These are phyloP conservation scores for Pichia terricola DNA, from an alignment of 1,139 yeast species.

Conservation along the genomic window DNA sequence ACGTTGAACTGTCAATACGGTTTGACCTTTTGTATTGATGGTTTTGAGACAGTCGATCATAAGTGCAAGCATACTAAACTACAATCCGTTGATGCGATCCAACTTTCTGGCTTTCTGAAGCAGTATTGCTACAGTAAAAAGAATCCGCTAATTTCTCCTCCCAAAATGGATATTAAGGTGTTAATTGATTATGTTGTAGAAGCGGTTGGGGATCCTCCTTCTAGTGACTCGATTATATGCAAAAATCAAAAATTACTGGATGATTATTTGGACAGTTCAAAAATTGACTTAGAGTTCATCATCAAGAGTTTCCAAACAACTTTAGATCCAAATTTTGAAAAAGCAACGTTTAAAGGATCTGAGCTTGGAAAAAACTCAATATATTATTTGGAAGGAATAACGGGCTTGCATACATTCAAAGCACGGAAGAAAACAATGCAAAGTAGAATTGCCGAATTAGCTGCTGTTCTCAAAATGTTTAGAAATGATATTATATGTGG, in stretches of 20 bases:
- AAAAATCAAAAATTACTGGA: slow-evolving; percentile 40
- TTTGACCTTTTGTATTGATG: slow-evolving; percentile 48
- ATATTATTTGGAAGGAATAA: slow-evolving; percentile 63
- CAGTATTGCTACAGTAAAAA: slow-evolving; percentile 48
- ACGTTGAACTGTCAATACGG: slow-evolving; percentile 73
- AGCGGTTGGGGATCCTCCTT: slow-evolving; percentile 60
- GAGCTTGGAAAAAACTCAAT: slow-evolving; percentile 45
- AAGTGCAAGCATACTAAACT: slow-evolving; percentile 38
- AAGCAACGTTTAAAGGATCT: slow-evolving; percentile 27
- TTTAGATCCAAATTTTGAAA: slow-evolving; percentile 30
- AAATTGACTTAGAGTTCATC: slow-evolving; percentile 40
- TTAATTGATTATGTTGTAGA: slow-evolving; percentile 67
- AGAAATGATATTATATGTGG: slow-evolving; percentile 59
- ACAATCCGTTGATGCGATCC: slow-evolving; percentile 42
- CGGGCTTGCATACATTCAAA: slow-evolving; percentile 57
- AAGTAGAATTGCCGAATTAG: slow-evolving; percentile 73
- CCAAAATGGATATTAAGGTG: slow-evolving; percentile 61
- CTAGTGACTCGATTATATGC: slow-evolving; percentile 26
- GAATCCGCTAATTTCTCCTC: slow-evolving; percentile 47
- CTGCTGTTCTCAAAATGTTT: slow-evolving; percentile 58
- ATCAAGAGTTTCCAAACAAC: slow-evolving; percentile 52
- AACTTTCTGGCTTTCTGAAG: slow-evolving; percentile 52
- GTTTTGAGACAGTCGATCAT: slow-evolving; percentile 59
- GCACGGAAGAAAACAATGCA: slow-evolving; percentile 66
- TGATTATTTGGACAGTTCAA: slow-evolving; percentile 40